Conservation (phyloP, 805 yeast species). For the Monosporozyma unispora region DNA sequence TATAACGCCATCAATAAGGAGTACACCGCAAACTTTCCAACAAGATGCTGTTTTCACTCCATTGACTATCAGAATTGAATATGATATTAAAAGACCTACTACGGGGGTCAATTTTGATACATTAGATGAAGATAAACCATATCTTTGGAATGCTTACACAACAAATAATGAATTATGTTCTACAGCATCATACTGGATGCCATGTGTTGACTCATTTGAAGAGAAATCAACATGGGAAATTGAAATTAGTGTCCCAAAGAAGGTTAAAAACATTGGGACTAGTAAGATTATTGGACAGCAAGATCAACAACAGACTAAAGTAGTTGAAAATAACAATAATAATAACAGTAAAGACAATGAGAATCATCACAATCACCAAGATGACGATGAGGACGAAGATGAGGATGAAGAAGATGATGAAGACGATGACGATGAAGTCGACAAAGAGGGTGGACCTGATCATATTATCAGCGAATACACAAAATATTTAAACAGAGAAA, state of each 20-base stretch:
- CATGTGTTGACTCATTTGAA: slow-evolving; percentile 83
- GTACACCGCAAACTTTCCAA: slow-evolving; percentile 25
- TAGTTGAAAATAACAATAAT: not conserved
- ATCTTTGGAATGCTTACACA: slow-evolving; percentile 80
- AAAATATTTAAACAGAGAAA: slow-evolving; percentile 35
- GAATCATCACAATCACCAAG: slow-evolving; percentile 1
- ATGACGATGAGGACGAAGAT: slow-evolving; percentile 12
- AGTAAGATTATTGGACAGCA: slow-evolving; percentile 31
- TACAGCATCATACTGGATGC: slow-evolving; percentile 95
- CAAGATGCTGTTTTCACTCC: slow-evolving; percentile 60
- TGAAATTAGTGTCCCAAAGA: slow-evolving; percentile 75
- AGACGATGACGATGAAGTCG: slow-evolving; percentile 23
- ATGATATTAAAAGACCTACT: slow-evolving; percentile 52
- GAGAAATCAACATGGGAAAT: slow-evolving; percentile 89
- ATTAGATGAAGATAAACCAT: slow-evolving; percentile 29
- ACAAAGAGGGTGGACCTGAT: not conserved
- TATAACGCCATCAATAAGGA: slow-evolving; percentile 33
- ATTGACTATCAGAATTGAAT: slow-evolving; percentile 58
- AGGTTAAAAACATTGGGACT: slow-evolving; percentile 57
- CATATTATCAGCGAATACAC: slow-evolving; percentile 19
- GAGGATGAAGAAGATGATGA: slow-evolving; percentile 29
- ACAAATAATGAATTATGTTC: slow-evolving; percentile 67
- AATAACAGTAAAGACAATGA: not conserved
- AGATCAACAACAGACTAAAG: slow-evolving; percentile 3
- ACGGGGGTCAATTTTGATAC: slow-evolving; percentile 68